Evolutionary conservation across 208 protist species (phyloP).

Genomic region (Borovskyia barvae): DNA sequence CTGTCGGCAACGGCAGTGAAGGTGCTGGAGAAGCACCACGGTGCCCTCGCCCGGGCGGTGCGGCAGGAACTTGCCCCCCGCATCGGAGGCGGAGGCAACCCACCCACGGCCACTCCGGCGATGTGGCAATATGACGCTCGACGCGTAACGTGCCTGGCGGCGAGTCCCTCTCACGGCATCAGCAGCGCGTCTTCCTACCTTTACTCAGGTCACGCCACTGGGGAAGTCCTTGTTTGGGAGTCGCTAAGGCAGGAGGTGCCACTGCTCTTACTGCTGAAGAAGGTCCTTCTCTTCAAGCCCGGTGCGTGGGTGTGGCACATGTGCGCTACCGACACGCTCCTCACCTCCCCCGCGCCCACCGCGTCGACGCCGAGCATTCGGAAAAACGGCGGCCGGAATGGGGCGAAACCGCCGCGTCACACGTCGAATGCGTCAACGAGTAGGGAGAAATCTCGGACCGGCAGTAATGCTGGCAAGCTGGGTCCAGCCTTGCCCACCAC

Average conservation of each 20-base stretch:
- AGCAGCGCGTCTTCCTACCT: slow-evolving; percentile 17
- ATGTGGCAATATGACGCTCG: slow-evolving; percentile 31
- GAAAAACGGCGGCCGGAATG: not conserved
- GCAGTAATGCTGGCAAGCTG: too few species aligned
- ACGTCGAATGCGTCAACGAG: too few species aligned
- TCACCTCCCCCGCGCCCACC: not conserved
- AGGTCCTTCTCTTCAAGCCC: slow-evolving; percentile 30
- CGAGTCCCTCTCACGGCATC: not conserved
- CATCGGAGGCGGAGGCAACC: not conserved
- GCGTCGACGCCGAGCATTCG: not conserved
- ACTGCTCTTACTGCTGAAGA: slow-evolving; percentile 37
- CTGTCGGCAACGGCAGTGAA: slow-evolving; percentile 2
- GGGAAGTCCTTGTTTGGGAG: slow-evolving; percentile 49
- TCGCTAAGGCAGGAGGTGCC: slow-evolving; percentile 5
- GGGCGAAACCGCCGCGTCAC: too few species aligned
- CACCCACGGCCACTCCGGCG: not conserved
- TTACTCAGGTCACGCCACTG: slow-evolving; percentile 46
- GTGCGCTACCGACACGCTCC: slow-evolving; percentile 11
- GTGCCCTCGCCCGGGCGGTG: not conserved
- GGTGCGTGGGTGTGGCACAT: slow-evolving; percentile 28
- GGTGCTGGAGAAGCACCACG: slow-evolving; percentile 8
- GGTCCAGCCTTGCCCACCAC: too few species aligned
- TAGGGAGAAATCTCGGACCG: too few species aligned
- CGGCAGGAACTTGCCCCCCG: not conserved
- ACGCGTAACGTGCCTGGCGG: slow-evolving; percentile 44